Evolutionary conservation across 331 rosid species (phyloP).

Genomic region (Saraca asoca): DNA sequence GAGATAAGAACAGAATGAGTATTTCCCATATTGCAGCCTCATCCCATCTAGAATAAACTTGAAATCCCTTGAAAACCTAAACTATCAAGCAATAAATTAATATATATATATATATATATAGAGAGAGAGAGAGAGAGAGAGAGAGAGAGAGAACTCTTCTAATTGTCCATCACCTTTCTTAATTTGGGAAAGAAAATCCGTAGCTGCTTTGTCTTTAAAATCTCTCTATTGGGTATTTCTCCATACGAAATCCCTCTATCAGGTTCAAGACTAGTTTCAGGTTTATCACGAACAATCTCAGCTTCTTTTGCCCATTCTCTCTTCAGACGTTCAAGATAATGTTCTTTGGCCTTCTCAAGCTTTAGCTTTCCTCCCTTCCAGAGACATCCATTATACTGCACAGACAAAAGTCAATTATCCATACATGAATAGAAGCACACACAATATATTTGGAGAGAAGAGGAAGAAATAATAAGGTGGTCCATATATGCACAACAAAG

Average conservation of each 20-base stretch:
- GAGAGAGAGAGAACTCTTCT: not conserved
- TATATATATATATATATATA: too few species aligned
- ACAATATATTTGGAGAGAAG: not conserved
- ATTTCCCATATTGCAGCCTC: not conserved
- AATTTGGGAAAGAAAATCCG: conserved; percentile 69
- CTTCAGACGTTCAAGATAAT: conserved; percentile 61
- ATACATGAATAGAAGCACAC: not conserved
- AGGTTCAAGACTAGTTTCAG: not conserved
- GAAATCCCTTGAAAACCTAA: not conserved
- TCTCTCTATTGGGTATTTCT: conserved; percentile 31
- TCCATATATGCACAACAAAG: not conserved
- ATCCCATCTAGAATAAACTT: not conserved
- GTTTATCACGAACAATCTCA: conserved; percentile 23
- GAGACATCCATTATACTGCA: conserved; percentile 90
- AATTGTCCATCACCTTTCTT: conserved; percentile 50
- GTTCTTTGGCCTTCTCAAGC: conserved; percentile 87
- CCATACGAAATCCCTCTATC: conserved; percentile 22
- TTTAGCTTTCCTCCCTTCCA: conserved; percentile 89
- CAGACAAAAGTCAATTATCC: not conserved
- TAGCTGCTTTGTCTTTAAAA: conserved; percentile 42
- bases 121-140: too few species aligned
- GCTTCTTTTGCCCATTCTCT: conserved; percentile 65
- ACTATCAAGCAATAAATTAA: too few species aligned
- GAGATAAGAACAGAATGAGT: too few species aligned
- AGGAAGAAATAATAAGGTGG: not conserved